Evolutionary conservation across 305 asterid genomes (phyloP).

Genomic region (Fraxinus greggii): DNA sequence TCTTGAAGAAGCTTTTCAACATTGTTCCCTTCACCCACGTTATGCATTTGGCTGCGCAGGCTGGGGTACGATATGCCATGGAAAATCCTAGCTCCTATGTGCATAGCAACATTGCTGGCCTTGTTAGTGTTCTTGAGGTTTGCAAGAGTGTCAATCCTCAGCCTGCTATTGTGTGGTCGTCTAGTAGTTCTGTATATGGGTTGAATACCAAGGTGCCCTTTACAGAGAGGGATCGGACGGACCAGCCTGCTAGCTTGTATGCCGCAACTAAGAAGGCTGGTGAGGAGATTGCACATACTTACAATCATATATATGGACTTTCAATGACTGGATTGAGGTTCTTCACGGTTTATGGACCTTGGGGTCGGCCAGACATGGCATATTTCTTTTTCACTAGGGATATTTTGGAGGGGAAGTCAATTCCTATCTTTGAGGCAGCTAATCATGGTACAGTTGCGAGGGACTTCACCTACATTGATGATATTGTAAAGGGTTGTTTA

Average conservation of each 20-base stretch:
- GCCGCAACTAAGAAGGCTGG: not conserved
- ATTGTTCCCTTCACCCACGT: not conserved
- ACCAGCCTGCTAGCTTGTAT: not conserved
- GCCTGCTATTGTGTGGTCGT: not conserved
- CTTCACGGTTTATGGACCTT: not conserved
- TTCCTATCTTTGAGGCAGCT: not conserved
- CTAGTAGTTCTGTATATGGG: not conserved
- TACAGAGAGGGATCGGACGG: not conserved
- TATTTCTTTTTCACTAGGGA: not conserved
- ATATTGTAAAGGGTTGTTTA: not conserved
- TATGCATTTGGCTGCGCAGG: not conserved
- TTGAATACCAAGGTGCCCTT: not conserved
- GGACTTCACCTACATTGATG: not conserved
- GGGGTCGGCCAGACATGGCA: not conserved
- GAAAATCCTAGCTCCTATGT: not conserved
- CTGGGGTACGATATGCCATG: not conserved
- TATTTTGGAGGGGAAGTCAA: not conserved
- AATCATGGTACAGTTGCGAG: not conserved
- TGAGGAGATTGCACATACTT: not conserved
- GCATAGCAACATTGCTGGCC: not conserved
- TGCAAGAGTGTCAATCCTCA: not conserved
- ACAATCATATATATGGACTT: not conserved
- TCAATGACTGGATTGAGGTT: not conserved
- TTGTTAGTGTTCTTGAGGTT: not conserved
- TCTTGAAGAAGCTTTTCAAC: not conserved